Percentiles rank a stretch among this genome's conserved stretches.
These are phyloP conservation scores for Turnera subulata DNA, from an alignment of 345 rosid genomes.

Conservation along the genomic window DNA sequence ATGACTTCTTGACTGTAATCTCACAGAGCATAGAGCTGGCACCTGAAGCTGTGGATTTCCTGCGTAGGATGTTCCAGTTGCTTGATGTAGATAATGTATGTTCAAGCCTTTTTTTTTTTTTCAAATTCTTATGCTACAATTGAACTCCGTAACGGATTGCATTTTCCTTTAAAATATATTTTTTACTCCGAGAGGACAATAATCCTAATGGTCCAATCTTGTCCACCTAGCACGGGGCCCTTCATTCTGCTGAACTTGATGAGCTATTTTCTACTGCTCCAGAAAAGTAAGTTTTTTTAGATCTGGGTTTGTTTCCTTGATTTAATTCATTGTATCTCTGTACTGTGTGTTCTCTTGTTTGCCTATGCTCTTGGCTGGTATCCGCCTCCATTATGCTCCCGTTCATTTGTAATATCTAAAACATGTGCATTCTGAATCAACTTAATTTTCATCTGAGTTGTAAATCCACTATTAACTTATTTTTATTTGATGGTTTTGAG, in stretches of 20 bases:
- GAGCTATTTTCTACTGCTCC: conserved; percentile 79
- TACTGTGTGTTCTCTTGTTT: not conserved
- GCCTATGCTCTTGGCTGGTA: not conserved
- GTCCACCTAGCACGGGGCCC: conserved; percentile 59
- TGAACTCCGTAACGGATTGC: no score
- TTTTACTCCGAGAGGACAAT: not conserved
- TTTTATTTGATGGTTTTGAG: no score
- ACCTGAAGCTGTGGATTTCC: conserved; percentile 50
- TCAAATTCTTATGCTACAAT: no score
- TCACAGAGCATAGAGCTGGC: conserved; percentile 75
- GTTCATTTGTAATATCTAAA: no score
- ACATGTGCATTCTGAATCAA: no score
- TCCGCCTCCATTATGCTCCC: not conserved
- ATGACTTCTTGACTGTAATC: conserved; percentile 11
- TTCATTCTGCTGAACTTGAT: conserved; percentile 55
- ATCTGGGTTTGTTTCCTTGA: conserved; percentile 2
- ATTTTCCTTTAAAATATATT: not conserved
- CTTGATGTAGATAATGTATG: conserved; percentile 68
- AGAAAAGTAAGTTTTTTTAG: conserved; percentile 43
- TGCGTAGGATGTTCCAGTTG: conserved; percentile 58
- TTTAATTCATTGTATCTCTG: not conserved
- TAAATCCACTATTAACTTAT: no score
- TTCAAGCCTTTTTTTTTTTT: conserved; percentile 16
- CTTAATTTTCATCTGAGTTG: no score
- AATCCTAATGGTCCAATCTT: conserved; percentile 17